These are phyloP conservation scores for Boeremia lycopersici DNA, from an alignment of 2,329 filamentous ascomycete genomes.

Conservation along the genomic window DNA sequence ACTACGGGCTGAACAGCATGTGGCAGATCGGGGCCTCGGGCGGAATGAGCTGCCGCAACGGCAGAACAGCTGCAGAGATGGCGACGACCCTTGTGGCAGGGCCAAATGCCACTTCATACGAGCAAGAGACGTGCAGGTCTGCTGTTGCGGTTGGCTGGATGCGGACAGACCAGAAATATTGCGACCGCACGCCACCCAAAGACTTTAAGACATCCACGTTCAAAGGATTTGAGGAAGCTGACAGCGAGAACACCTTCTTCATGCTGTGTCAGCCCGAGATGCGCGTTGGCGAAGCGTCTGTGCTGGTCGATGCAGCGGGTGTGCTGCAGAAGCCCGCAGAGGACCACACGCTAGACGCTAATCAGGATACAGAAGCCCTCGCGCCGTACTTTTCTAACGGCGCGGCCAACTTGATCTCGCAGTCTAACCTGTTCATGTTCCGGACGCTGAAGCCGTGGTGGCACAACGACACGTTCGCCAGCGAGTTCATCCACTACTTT, in stretches of 20 bases:
- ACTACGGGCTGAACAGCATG: neutral
- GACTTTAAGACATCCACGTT: neutral
- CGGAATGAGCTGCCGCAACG: conserved; percentile 1
- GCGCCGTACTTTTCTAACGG: conserved; percentile 22
- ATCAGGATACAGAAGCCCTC: neutral
- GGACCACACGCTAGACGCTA: neutral
- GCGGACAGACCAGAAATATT: conserved; percentile 16
- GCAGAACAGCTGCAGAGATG: conserved; percentile 21
- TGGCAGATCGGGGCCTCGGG: neutral
- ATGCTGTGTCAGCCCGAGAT: conserved; percentile 25
- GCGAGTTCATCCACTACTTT: conserved; percentile 57
- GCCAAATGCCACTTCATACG: conserved; percentile 17
- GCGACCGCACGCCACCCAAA: conserved; percentile 3
- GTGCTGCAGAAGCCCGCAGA: conserved; percentile 16
- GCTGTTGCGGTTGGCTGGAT: conserved; percentile 35
- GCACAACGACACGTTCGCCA: conserved; percentile 56
- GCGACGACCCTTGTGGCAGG: conserved; percentile 1
- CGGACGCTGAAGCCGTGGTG: conserved; percentile 31
- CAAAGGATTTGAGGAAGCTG: conserved; percentile 1
- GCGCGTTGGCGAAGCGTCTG: conserved; percentile 27
- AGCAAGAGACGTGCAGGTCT: conserved; percentile 22
- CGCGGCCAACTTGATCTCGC: conserved; percentile 22
- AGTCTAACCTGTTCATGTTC: conserved; percentile 27
- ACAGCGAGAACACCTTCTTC: conserved; percentile 1
- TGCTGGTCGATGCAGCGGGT: neutral